Base-by-base conservation (phyloP, 306 rosid genomes). In the Quercus variabilis region DNA sequence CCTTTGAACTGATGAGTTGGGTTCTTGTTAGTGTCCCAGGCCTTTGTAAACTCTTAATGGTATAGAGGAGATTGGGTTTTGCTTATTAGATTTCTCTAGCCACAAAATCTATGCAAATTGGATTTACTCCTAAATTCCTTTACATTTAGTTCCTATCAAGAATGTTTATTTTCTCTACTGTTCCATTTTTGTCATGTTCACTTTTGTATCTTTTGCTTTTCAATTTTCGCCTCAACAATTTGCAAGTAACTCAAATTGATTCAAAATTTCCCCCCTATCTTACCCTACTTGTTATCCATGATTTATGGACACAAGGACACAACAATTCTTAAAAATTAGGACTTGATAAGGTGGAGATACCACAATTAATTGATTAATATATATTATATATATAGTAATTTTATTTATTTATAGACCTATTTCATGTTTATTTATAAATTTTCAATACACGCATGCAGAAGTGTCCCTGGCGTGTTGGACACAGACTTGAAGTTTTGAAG, bases 1-100 rank as follows among this genome's bases (percentile, higher is more conserved):
- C 13, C 25, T 46, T 52, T 62, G 59, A 51, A 83, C 58, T 52
- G 74, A 19, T 62, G 69, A 59, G 76, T 64, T 52, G 74, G 20
- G 31, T 31, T 60, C 63, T 30, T 74, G 77, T 54, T 49, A 31
- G 52, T 57, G 41, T 41, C 17, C 76, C 41, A 21, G 31, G 76
- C 35, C 41, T 41, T 75, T 3, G 19, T 28, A 20, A 55, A 15
- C 7, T 76, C 65, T 2, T 23, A 59, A 15, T 19, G 11, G 38
- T 69, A 19, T 4, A n/a, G 80, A 26, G 21, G 35, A 64, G 59
- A 51, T 69, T 35, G 8, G 10, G 21, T 35, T 63, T 55, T 74
- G 1, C 46, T 14, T 78, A 69, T 10, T 28, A 18, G 73, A 83
- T 51, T 71, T 56, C 73, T 43, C 46, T 55, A 43, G 71, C 83